Base-by-base conservation (phyloP, 2,329 filamentous ascomycete species). In the Clarireedia paspali region DNA sequence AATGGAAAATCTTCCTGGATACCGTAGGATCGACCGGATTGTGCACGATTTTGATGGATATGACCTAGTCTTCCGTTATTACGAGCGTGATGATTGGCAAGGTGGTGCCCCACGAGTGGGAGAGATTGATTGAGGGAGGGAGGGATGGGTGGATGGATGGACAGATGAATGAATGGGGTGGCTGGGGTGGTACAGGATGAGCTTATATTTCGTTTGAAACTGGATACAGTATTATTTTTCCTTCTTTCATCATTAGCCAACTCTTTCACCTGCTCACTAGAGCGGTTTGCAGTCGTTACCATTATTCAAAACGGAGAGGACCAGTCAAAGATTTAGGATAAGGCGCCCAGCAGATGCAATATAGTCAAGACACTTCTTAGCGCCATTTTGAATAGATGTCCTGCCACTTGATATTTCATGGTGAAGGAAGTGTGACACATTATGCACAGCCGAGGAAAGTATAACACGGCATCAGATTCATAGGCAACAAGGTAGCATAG, bases 11-110 rank as follows among this genome's bases (percentile, higher is more conserved):
- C 88, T 99, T 63, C 78, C 82, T 59, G 94, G 94, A 2, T 99
- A 99, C 71, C 83, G 87, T 59, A 83, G 94, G 20, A 82, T 96
- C 53, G 94, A 99, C 71, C 87, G 91, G 54, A 96, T 99, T 63
- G 90, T 99, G 50, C 94, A 99, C 71, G 91, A 97, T 67, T 85
- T 99, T 65, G 92, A 99, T 68, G 94, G 95, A 53, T 99, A 99
- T 69, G 91, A 97, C 71, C 78, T 99, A 39, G 87, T 99, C 47
- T 99, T 99, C 75, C 83, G 92, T 57, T 96, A 95, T 77, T 99
- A 95, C 69, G 91, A 97, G 76, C 83, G 89, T 58, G 84, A 95
- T 63, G 92, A 88, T 66, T 97, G 82, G 81, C 56, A 57, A 40
- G 66, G 66, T 17, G 62, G 64, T 51, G 61, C 60, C 1, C 67